phyloP scores from a whole-genome alignment of 2,329 filamentous ascomycete species.

The Eurotiales sp. region DNA sequence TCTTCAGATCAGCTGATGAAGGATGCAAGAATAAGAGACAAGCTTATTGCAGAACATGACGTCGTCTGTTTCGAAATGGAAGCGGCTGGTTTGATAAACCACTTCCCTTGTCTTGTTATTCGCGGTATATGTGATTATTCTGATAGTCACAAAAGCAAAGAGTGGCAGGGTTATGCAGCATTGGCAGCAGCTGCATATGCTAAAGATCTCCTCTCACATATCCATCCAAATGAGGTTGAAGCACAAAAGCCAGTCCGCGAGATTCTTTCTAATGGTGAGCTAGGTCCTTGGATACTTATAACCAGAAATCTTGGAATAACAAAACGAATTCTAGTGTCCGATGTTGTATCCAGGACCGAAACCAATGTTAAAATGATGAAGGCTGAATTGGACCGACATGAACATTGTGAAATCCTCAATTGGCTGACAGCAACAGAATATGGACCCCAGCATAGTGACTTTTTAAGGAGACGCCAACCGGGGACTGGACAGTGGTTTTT shows the following conservation, averaged over 20 bases:
- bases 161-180: slow-evolving; percentile 19
- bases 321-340: neutral
- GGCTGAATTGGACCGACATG: neutral
- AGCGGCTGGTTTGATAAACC: slow-evolving; percentile 12
- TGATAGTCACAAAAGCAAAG: slow-evolving; percentile 34
- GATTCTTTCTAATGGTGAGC: neutral
- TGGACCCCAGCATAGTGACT: slow-evolving; percentile 18
- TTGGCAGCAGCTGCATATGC: slow-evolving; percentile 26
- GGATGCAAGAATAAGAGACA: slow-evolving; percentile 3
- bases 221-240: slow-evolving; percentile 1
- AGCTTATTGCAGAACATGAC: slow-evolving; percentile 9
- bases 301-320: too few relatives aligned
- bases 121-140: slow-evolving; percentile 41
- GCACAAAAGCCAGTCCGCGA: neutral
- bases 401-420: slow-evolving; percentile 14
- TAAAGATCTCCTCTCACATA: slow-evolving; percentile 17
- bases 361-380: neutral
- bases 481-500: slow-evolving; percentile 19
- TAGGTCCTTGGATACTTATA: neutral
- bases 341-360: neutral
- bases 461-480: slow-evolving; percentile 9
- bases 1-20: slow-evolving; percentile 16
- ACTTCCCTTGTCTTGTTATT: slow-evolving; percentile 35
- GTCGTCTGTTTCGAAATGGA: slow-evolving; percentile 29
- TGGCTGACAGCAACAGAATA: slow-evolving; percentile 16